Base-by-base conservation (phyloP, 225 moss, liverwort and hornwort genomes). In the Pleurozium schreberi region DNA sequence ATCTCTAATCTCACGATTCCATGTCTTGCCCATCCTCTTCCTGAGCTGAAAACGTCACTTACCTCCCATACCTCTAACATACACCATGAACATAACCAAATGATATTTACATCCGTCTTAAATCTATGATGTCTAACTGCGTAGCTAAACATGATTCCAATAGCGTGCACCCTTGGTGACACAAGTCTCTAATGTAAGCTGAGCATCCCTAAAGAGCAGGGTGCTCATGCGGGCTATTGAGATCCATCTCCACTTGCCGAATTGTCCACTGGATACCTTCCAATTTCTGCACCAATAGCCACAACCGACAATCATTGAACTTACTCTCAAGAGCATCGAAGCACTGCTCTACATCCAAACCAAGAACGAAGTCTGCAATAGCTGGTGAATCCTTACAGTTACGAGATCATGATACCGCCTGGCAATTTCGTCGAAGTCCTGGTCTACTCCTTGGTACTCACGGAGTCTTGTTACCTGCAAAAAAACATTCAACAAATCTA, bases 211-310 rank as follows among this genome's bases (percentile, higher is more conserved):
- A 89, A 20, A 85, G 86, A 86, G 88, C 76, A 87, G 91, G 88
- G 78, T 93, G 91, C 71, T 96, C 95, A 57, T 95, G 95, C 60
- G 93, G 92, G 82, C 90, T 93, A 88, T 92, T 96, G 49, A 98
- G 93, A 68, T 98, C 98, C 96, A 96, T 96, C 92, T 98, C 98
- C 64, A 96, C 98, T 94, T 98, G 96, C 82, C 93, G 93, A 83
- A 98, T 98, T 30, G 98, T 98, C 98, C 98, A 98, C 88, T 96
- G 96, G 57, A 98, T 96, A 71, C 96, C 96, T 85, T 96, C 96
- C 88, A 98, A 88, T 91, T 98, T 98, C 98, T 98, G 95, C 90
- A 92, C 57, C 42, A 82, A 71, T 33, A 86, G 78, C 90, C 76
- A 85, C 75, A 69, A 84, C 40, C 76, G 42, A 77, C 47, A 13